Evolutionary conservation across 2,329 filamentous ascomycete species (phyloP).

Genomic region (Capronia coronata): DNA sequence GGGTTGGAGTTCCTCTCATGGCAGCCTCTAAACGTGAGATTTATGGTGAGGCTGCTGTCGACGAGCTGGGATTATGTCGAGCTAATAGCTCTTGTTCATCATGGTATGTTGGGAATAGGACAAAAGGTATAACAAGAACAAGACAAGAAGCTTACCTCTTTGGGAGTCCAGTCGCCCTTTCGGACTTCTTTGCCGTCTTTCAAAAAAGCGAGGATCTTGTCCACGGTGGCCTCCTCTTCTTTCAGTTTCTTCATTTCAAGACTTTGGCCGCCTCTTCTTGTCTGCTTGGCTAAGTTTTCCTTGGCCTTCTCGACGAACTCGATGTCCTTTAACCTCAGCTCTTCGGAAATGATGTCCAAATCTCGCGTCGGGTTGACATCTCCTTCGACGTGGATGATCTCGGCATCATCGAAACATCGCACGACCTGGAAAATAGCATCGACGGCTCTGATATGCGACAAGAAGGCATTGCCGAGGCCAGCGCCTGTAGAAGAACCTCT

Average conservation of each 20-base stretch:
- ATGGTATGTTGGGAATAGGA: constrained; percentile 46
- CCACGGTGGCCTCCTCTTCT: constrained; percentile 87
- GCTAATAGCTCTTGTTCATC: constrained; percentile 98
- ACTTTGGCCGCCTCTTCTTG: constrained; percentile 84
- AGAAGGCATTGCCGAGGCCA: constrained; percentile 93
- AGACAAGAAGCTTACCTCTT: constrained; percentile 68
- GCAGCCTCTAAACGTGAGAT: constrained; percentile 66
- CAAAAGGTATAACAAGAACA: constrained; percentile 20
- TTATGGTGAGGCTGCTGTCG: constrained; percentile 65
- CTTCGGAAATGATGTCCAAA: constrained; percentile 92
- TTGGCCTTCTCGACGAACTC: constrained; percentile 96
- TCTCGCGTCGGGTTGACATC: constrained; percentile 94
- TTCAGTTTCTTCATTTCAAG: constrained; percentile 97
- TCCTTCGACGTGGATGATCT: constrained; percentile 99
- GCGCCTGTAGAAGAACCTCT: constrained; percentile 94
- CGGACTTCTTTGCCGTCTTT: constrained; percentile 88
- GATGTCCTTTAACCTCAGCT: constrained; percentile 87
- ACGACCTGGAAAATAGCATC: constrained; percentile 98
- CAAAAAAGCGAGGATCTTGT: constrained; percentile 77
- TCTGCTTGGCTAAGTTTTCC: constrained; percentile 89
- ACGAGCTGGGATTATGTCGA: constrained; percentile 99
- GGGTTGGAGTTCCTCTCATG: constrained; percentile 78
- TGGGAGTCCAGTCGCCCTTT: constrained; percentile 80
- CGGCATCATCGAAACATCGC: constrained; percentile 94
- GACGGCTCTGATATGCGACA: constrained; percentile 96